Base-by-base conservation (phyloP, 352 stramenopile species). In the Pilasporangium apinafurcum region DNA sequence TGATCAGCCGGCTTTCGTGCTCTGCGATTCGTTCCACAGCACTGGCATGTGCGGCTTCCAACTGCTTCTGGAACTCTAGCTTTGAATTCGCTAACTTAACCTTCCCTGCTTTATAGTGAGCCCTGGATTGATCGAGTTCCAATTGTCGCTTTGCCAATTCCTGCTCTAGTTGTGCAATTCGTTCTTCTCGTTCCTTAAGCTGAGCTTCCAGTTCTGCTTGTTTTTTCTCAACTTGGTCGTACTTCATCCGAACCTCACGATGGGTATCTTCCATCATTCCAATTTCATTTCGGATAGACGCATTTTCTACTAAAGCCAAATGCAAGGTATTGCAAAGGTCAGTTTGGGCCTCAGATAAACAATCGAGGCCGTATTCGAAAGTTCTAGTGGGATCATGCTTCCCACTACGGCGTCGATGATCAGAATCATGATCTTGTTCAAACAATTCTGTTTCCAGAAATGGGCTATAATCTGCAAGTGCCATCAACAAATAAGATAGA, bases 241-340 rank as follows among this genome's bases (percentile, higher is more conserved):
- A 53, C 25, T 62, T 52, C 13, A 67, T 44, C 1, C 53, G 51
- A 16, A 76, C 47, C 33, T 79, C 68, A 7, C 73, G 65, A 28
- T 81, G 74, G 0, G 63, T 44, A 18, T 81, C 70, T 37, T 85
- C 70, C 16, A 85, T 33, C 3, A 65, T 47, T 1, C 56, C 52
- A 8, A 90, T 74, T 20, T 86, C 71, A 40, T 86, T 80, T 4
- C 77, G 77, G 18, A 92, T 70, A 3, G 77, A 79, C 2, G 77
- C 74, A 21, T 92, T 92, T 38, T 90, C 77, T 17, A 80, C 68
- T 16, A 92, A 44, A 17, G 80, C 80, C 38, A 85, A 54, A 32
- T 87, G 72, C 30, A 90, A 37, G 36, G 57, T 72, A 38, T 62
- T 72, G 44, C 70, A 82, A 14, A 90, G 33, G 39, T 87, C 77